A percentile compares a stretch with the other conserved stretches of the same genome.
Conservation (phyloP, 768 basidiomycete species). For the Termitomyces sp. region DNA sequence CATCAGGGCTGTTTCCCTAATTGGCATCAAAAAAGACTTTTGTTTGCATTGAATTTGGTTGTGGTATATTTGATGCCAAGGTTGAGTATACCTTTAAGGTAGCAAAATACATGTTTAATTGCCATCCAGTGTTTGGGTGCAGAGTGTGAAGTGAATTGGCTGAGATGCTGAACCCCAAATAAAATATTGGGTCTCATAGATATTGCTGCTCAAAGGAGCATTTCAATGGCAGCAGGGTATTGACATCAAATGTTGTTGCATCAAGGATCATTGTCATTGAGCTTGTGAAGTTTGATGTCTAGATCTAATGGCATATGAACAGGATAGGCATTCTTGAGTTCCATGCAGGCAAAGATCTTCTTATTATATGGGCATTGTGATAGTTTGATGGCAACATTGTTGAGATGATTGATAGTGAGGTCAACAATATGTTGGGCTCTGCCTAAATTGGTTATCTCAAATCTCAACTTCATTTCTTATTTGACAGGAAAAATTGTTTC, state of each 20-base stretch:
- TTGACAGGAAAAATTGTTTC: no score
- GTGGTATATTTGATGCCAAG: slow-evolving; percentile 3
- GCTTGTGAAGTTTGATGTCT: slow-evolving; percentile 15
- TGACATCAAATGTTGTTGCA: background rate
- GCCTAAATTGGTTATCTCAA: slow-evolving; percentile 26
- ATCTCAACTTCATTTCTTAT: no score
- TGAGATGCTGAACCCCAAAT: slow-evolving; percentile 24
- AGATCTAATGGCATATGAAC: slow-evolving; percentile 19
- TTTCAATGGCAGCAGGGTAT: slow-evolving; percentile 19
- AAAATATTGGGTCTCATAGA: slow-evolving; percentile 33
- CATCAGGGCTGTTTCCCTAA: no score
- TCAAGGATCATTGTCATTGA: background rate
- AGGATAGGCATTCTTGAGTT: slow-evolving; percentile 17
- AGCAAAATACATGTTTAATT: slow-evolving; percentile 17
- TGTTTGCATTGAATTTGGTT: no score
- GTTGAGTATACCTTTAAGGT: background rate
- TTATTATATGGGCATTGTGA: slow-evolving; percentile 20
- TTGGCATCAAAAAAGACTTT: no score
- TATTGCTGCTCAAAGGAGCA: slow-evolving; percentile 27
- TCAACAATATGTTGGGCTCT: slow-evolving; percentile 24
- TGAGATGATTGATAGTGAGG: slow-evolving; percentile 21
- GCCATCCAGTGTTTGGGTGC: slow-evolving; percentile 28
- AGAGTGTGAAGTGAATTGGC: slow-evolving; percentile 28
- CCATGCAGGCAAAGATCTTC: slow-evolving; percentile 18
- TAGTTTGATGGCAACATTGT: slow-evolving; percentile 16